Percentiles rank a stretch among this genome's conserved stretches.
These are phyloP conservation scores for Acer yangbiense DNA, from an alignment of 345 rosid genomes.

Conservation along the genomic window DNA sequence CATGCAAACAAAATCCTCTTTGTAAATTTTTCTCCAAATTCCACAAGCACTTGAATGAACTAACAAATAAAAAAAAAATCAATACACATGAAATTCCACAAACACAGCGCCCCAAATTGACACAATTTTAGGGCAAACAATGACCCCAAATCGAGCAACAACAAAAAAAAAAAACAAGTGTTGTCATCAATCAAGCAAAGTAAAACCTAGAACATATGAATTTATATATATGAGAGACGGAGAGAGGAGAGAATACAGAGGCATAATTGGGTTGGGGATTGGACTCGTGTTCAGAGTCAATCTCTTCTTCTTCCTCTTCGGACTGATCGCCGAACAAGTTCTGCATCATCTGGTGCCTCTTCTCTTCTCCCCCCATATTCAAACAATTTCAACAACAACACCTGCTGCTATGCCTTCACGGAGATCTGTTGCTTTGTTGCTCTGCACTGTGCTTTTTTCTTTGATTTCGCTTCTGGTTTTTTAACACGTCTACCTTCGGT, in stretches of 20 bases:
- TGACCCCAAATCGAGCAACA: not conserved
- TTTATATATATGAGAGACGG: not conserved
- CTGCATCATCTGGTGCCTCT: slow-evolving; percentile 96
- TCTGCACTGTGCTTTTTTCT: not conserved
- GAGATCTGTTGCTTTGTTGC: not conserved
- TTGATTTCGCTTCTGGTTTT: not conserved
- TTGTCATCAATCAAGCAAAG: not conserved
- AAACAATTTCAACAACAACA: not conserved
- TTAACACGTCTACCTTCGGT: no score
- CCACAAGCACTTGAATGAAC: not conserved
- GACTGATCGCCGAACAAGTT: slow-evolving; percentile 95
- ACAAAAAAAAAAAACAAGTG: not conserved
- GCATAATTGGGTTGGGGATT: slow-evolving; percentile 84
- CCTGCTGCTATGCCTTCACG: not conserved
- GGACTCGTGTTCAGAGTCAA: slow-evolving; percentile 97
- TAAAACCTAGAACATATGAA: not conserved
- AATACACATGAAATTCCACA: not conserved
- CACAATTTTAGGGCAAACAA: not conserved
- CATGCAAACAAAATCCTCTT: not conserved
- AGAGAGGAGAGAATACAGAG: slow-evolving; percentile 50
- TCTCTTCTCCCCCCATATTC: slow-evolving; percentile 79
- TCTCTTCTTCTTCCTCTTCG: slow-evolving; percentile 84
- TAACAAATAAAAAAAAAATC: not conserved
- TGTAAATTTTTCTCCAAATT: not conserved
- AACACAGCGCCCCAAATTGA: not conserved